Conservation (phyloP, 2,329 filamentous ascomycete genomes). For the Epichloe hybrida region DNA sequence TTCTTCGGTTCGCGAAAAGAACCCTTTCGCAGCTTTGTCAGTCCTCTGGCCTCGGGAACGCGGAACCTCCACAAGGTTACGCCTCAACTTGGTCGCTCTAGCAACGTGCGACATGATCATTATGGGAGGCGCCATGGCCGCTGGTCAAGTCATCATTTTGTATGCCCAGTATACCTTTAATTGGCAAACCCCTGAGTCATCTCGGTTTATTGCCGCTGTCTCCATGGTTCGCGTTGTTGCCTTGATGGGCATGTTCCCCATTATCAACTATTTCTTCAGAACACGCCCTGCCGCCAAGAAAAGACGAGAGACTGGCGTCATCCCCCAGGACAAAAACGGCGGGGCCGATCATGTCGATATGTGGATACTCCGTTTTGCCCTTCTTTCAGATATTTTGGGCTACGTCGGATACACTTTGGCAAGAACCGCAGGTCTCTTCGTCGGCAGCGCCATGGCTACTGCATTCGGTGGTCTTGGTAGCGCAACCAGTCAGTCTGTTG, state of each 20-base stretch:
- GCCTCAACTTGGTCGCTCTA: slow-evolving; percentile 71
- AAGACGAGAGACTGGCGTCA: slow-evolving; percentile 22
- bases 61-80: slow-evolving; percentile 43
- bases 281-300: slow-evolving; percentile 32
- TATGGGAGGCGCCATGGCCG: slow-evolving; percentile 70
- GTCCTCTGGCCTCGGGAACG: slow-evolving; percentile 63
- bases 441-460: slow-evolving; percentile 57
- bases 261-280: slow-evolving; percentile 64
- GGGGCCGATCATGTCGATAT: slow-evolving; percentile 73
- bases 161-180: slow-evolving; percentile 70
- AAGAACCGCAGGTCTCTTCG: slow-evolving; percentile 49
- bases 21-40: slow-evolving; percentile 63
- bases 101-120: slow-evolving; percentile 70
- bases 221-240: slow-evolving; percentile 64
- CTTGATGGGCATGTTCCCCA: slow-evolving; percentile 62
- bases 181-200: slow-evolving; percentile 73
- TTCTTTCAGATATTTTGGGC: slow-evolving; percentile 65
- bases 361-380: slow-evolving; percentile 57
- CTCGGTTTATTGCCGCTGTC: slow-evolving; percentile 66
- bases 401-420: slow-evolving; percentile 62
- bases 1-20: slow-evolving; percentile 31
- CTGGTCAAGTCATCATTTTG: slow-evolving; percentile 67
- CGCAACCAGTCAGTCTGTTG: slow-evolving; percentile 67
- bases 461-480: slow-evolving; percentile 73
- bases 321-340: slow-evolving; percentile 34